Conservation (phyloP, 2,329 filamentous ascomycete species). For the Xylariaceae sp. region DNA sequence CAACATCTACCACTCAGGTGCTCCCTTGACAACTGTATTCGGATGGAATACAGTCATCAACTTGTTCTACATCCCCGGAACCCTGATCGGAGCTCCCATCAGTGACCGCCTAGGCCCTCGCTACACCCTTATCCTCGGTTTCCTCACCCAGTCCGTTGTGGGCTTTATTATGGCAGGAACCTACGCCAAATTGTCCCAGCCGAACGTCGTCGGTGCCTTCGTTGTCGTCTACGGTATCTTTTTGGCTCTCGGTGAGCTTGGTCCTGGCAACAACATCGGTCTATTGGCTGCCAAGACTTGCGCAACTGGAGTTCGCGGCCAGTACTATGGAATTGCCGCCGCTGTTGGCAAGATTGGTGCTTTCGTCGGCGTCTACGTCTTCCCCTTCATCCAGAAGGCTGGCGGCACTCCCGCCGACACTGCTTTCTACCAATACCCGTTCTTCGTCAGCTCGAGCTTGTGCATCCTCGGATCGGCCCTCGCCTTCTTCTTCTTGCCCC, state of each 20-base stretch:
- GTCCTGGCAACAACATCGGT: constrained; percentile 88
- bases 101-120: constrained; percentile 77
- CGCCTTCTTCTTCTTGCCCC: constrained; percentile 63
- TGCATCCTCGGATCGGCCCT: constrained; percentile 71
- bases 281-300: constrained; percentile 82
- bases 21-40: constrained; percentile 70
- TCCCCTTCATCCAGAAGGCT: constrained; percentile 65
- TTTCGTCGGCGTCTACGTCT: constrained; percentile 81
- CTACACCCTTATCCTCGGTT: constrained; percentile 66
- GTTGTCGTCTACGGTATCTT: constrained; percentile 78
- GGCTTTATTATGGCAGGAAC: constrained; percentile 86
- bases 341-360: constrained; percentile 73
- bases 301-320: constrained; percentile 79
- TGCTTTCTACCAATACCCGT: constrained; percentile 74
- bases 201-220: constrained; percentile 67
- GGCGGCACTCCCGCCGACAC: constrained; percentile 46
- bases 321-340: constrained; percentile 67
- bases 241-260: constrained; percentile 71
- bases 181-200: constrained; percentile 65
- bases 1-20: constrained; percentile 55
- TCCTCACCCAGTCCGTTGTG: constrained; percentile 67
- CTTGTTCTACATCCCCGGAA: constrained; percentile 82
- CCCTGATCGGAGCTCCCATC: constrained; percentile 69
- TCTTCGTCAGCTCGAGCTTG: constrained; percentile 75
- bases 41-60: constrained; percentile 89